Evolutionary conservation across 192 early-diverging fungal genomes (phyloP), one percentile per base, ranked within the genome.

Genomic region (Coemansia sp.): DNA sequence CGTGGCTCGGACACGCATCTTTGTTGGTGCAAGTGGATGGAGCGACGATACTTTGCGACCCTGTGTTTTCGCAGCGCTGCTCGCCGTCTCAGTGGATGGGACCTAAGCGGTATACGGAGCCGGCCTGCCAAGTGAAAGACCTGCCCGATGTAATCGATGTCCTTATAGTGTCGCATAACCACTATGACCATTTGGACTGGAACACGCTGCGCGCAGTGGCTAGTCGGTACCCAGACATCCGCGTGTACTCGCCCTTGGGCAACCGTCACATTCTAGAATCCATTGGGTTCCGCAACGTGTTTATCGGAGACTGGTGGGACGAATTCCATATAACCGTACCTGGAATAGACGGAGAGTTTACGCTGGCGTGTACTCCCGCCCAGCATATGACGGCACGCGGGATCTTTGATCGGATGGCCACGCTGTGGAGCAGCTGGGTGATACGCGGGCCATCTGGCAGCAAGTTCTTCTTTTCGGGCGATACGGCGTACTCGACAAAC

Each of bases 151-250:
- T 51, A 4, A 82, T 94, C 45, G 92, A 94, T 56, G 83, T 86
- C 1, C 87, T 96, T 8, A 74, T 94, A 7, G 87, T 96, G 31
- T 88, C 86, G 32, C 94, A 96, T 72, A 94, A 94, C 73, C 94
- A 96, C 66, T 96, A 94, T 71, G 94, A 94, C 69, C 93, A 94
- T 57, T 64, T 94, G 65, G 94, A 96, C 73, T 62, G 87, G 63
- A 62, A 79, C 36, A 92, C 90, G 15, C 84, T 93, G 42, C 69
- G 82, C 31, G 65, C 71, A 9, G 70, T 95, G 9, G 77, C 75
- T 2, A 69, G 71, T 22, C 61, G 74, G 36, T 83, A 86, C 53
- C 77, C 77, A 1, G 65, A 71, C 14, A 70, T 76, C 20, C 79
- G 74, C 29, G 94, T 88, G 59, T 93, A 87, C 70, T 90, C 92